Evolutionary conservation across 1,139 yeast species (phyloP).

Genomic region (Suhomyces anneliseae): DNA sequence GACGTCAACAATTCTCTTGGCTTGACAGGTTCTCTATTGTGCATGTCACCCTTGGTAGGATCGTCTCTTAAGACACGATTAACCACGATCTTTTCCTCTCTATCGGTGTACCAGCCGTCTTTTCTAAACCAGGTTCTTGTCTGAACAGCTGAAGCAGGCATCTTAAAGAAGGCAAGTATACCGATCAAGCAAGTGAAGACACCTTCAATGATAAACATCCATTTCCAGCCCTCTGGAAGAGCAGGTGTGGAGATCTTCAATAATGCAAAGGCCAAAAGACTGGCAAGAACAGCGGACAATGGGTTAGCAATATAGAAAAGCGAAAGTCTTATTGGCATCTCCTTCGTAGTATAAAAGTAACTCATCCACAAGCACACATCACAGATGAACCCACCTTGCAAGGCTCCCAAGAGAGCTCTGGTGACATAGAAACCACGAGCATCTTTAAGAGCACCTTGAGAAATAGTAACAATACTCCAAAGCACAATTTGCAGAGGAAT

Average conservation of each 20-base stretch:
- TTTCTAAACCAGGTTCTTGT: conserved; percentile 27
- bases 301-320: conserved; percentile 29
- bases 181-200: conserved; percentile 30
- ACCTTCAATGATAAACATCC: conserved; percentile 40
- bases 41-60: conserved; percentile 36
- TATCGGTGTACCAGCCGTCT: conserved; percentile 39
- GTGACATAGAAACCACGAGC: conserved; percentile 25
- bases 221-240: conserved; percentile 30
- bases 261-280: conserved; percentile 33
- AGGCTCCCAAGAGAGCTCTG: conserved; percentile 29
- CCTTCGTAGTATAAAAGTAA: conserved; percentile 29
- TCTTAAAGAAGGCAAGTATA: conserved; percentile 27
- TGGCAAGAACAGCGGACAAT: conserved; percentile 21
- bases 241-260: conserved; percentile 19
- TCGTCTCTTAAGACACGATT: conserved; percentile 33
- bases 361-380: conserved; percentile 33
- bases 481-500: conserved; percentile 50
- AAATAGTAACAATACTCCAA: conserved; percentile 53
- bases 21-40: conserved; percentile 31
- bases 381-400: conserved; percentile 34
- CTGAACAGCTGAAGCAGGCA: conserved; percentile 37
- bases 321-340: conserved; percentile 28
- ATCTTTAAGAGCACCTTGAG: conserved; percentile 42
- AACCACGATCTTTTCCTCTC: conserved; percentile 35
- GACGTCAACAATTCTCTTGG: conserved; percentile 21